Percentiles rank a stretch among this genome's conserved stretches.
Conservation (phyloP, 78 protist genomes). For the Salpingoeca rosetta region DNA sequence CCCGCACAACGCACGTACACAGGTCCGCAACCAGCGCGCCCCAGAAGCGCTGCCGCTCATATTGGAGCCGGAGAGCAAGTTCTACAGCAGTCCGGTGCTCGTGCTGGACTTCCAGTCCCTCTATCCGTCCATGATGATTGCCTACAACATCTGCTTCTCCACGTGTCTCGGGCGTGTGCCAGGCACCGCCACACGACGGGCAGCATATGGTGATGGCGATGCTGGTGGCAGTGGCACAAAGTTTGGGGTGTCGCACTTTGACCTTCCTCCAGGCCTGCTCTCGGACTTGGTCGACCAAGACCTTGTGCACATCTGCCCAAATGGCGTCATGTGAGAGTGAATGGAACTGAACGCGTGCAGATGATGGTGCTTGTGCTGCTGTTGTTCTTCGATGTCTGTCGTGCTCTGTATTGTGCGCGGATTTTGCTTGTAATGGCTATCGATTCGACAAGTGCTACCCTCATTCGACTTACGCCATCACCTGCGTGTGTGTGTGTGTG, state of each 20-base stretch:
- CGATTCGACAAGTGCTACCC: too few species aligned
- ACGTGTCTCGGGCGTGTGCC: slow-evolving; percentile 63
- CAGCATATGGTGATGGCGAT: too few species aligned
- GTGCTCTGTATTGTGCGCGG: too few species aligned
- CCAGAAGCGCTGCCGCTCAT: slow-evolving; percentile 80
- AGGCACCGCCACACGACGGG: neutral
- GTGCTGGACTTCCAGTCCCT: slow-evolving; percentile 91
- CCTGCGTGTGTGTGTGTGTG: too few species aligned
- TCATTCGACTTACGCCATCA: too few species aligned
- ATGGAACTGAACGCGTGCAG: too few species aligned
- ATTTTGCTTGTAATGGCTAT: too few species aligned
- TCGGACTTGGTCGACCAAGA: neutral
- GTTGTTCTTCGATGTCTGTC: too few species aligned
- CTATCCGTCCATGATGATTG: slow-evolving; percentile 92
- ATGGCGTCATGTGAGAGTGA: slow-evolving; percentile 3
- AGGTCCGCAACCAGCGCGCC: slow-evolving; percentile 39
- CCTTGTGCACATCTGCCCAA: slow-evolving; percentile 49
- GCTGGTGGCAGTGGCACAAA: too few species aligned
- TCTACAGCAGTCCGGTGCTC: slow-evolving; percentile 76
- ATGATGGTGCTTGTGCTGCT: too few species aligned
- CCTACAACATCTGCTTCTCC: slow-evolving; percentile 87
- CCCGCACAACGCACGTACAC: too few species aligned
- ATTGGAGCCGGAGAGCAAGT: slow-evolving; percentile 69
- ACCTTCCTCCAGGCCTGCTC: slow-evolving; percentile 2
- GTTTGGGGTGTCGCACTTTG: neutral